phyloP scores from a whole-genome alignment of 768 basidiomycete species.

The Tephrocybe rancida region DNA sequence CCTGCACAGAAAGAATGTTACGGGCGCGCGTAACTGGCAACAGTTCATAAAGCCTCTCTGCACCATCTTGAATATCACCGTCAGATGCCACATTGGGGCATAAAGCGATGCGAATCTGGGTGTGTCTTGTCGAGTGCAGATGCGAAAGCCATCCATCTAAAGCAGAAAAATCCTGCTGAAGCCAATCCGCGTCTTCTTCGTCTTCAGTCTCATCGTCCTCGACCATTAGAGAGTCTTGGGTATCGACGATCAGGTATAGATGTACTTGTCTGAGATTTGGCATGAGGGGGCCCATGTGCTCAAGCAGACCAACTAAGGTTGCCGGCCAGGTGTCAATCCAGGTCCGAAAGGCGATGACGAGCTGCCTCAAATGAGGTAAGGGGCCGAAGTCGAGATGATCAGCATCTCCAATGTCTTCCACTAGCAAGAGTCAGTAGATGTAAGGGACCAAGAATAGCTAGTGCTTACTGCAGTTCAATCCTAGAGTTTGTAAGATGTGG shows the following conservation, averaged over 20 bases:
- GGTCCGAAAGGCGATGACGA: slow-evolving; percentile 2
- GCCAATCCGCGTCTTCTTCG: not conserved
- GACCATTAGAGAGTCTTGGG: not conserved
- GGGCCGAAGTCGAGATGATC: not conserved
- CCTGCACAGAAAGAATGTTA: not conserved
- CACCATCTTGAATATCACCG: not conserved
- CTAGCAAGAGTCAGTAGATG: not conserved
- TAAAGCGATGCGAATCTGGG: not conserved
- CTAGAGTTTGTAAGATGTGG: not conserved
- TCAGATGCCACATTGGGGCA: not conserved
- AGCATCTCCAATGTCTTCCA: not conserved
- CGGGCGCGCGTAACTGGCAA: not conserved
- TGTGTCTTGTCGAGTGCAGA: not conserved
- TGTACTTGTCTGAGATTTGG: not conserved
- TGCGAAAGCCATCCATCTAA: not conserved
- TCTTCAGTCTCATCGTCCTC: not conserved
- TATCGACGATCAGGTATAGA: not conserved
- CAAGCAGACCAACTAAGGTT: not conserved
- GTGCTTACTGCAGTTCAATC: slow-evolving; percentile 1
- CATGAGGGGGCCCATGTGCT: not conserved
- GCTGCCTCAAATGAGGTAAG: not conserved
- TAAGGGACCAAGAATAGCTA: not conserved
- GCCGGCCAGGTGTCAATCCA: not conserved
- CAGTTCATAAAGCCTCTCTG: not conserved
- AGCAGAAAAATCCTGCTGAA: not conserved